Evolutionary conservation across 2,329 filamentous ascomycete genomes (phyloP), one percentile per base, ranked within the genome.

Genomic region (Cercospora brassicicola): DNA sequence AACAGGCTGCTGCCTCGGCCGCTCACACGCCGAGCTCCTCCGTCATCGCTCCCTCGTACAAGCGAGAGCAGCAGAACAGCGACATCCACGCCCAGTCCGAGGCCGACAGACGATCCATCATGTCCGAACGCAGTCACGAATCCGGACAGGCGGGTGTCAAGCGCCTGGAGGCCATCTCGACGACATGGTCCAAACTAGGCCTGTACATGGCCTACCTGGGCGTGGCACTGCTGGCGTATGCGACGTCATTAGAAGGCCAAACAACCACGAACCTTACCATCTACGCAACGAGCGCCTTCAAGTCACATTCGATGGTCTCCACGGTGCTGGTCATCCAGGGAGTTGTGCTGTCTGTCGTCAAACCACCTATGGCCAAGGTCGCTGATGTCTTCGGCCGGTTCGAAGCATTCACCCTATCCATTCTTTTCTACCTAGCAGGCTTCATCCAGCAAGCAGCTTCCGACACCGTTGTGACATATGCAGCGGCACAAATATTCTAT

Each of bases 221-320:
- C 75, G 73, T 78, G 26, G 75, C 73, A 15, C 65, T 78, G 51
- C 67, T 90, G 81, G 87, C 88, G 20, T 89, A 88, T 73, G 85
- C 86, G 59, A 90, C 88, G 5, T 90, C 88, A n/a, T 82, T 91
- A 18, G 89, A 90, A 76, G 84, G 84, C 15, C 89, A 90, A 75
- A 88, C 87, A 8, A 88, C 88, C 1, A 84, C 83, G 62, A 85
- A 87, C 8, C 80, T 91, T 59, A 84, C 85, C 15, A 85, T 86
- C 23, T 90, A 88, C 79, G 88, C 90, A 31, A 91, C 89, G 1
- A 90, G 88, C 67, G 83, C 85, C 2, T 91, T 91, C 74, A 81
- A 82, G 45, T 82, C 84, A 59, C 90, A 91, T 75, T 89, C 89
- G 11, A 82, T 91, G 36, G 82, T 90, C 51, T 88, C 89, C 15